phyloP scores from a whole-genome alignment of 768 basidiomycete genomes.

The Hypholoma sublateritium region DNA sequence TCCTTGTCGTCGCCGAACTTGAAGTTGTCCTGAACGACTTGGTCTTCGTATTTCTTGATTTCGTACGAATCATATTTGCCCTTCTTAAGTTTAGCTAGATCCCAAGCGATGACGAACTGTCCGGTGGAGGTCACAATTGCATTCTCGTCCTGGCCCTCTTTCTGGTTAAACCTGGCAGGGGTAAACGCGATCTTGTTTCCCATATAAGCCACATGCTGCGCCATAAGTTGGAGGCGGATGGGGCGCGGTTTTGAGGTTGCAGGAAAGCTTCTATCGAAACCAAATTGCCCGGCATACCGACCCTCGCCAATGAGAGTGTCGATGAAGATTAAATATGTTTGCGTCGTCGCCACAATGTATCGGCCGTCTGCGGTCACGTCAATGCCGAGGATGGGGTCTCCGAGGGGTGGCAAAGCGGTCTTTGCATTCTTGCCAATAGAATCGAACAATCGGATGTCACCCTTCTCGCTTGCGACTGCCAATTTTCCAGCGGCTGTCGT shows the following conservation, averaged over 20 bases:
- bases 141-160: constrained; percentile 85
- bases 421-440: constrained; percentile 98
- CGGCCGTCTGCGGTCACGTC: constrained; percentile 94
- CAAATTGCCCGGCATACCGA: constrained; percentile 75
- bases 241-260: constrained; percentile 92
- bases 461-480: constrained; percentile 94
- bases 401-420: constrained; percentile 92
- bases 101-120: constrained; percentile 93
- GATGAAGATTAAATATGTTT: constrained; percentile 90
- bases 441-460: constrained; percentile 94
- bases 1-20: constrained; percentile 96
- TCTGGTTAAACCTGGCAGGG: constrained; percentile 95
- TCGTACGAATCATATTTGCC: constrained; percentile 91
- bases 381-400: constrained; percentile 92
- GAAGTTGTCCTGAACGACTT: constrained; percentile 97
- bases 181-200: constrained; percentile 83
- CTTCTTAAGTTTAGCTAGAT: constrained; percentile 94
- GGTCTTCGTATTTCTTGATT: constrained; percentile 94
- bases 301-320: constrained; percentile 95
- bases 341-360: constrained; percentile 94
- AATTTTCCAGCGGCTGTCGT: constrained; percentile 87
- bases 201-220: constrained; percentile 96
- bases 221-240: constrained; percentile 79
- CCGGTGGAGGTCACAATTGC: constrained; percentile 96
- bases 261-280: constrained; percentile 95